Conservation (phyloP, 164 flowering plant genomes). For the Vitis cinerea region DNA sequence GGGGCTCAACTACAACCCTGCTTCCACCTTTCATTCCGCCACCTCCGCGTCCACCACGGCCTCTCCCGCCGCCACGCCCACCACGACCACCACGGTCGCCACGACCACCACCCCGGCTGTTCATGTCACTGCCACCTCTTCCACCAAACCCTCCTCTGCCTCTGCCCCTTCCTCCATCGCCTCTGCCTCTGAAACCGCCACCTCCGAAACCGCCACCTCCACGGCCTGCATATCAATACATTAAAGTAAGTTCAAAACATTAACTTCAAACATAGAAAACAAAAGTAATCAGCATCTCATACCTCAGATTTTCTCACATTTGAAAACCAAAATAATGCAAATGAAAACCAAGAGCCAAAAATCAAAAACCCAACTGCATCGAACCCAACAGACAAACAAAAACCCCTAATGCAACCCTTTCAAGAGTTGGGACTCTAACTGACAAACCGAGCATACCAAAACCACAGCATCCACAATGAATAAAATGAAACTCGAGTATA, state of each 20-base stretch:
- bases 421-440: too few species aligned
- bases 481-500: too few species aligned
- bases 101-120: conserved; percentile 26
- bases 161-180: conserved; percentile 34
- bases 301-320: too few species aligned
- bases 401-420: too few species aligned
- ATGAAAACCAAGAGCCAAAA: neutral
- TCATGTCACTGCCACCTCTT: conserved; percentile 24
- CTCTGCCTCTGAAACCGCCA: conserved; percentile 37
- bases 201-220: conserved; percentile 31
- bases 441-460: too few species aligned
- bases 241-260: neutral
- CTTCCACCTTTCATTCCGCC: conserved; percentile 91
- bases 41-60: conserved; percentile 55
- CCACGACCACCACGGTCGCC: conserved; percentile 25
- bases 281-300: neutral
- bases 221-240: conserved; percentile 24
- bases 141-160: conserved; percentile 33
- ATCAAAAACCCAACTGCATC: neutral
- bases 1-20: conserved; percentile 82
- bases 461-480: too few species aligned
- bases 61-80: conserved; percentile 44
- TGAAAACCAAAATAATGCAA: too few species aligned
- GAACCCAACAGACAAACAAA: too few species aligned
- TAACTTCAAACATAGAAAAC: neutral